Conservation (phyloP, 2,329 filamentous ascomycete species). For the Epichloe brachyelytri region DNA sequence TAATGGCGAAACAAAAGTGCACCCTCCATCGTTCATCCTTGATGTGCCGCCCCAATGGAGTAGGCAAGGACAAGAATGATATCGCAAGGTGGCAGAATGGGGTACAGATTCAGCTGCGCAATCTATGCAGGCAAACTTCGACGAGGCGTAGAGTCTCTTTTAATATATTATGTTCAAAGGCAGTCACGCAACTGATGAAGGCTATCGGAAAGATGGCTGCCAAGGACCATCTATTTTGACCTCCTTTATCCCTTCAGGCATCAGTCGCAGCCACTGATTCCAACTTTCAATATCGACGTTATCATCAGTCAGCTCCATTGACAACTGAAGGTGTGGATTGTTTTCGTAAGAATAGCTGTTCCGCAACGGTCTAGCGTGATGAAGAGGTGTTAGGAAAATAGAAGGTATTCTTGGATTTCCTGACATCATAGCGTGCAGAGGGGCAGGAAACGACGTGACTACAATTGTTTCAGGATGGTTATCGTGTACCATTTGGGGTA, state of each 20-base stretch:
- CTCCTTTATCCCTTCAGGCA: constrained; percentile 44
- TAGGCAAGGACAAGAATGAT: too few relatives aligned
- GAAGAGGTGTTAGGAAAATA: constrained; percentile 40
- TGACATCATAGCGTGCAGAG: constrained; percentile 42
- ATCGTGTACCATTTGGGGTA: constrained; percentile 40
- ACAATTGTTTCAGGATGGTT: constrained; percentile 33
- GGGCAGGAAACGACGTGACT: constrained; percentile 37
- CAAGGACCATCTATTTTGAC: constrained; percentile 42
- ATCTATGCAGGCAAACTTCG: too few relatives aligned
- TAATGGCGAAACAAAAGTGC: too few relatives aligned
- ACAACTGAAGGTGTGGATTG: constrained; percentile 36
- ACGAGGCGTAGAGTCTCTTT: too few relatives aligned
- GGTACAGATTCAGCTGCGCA: too few relatives aligned
- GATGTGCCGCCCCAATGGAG: too few relatives aligned
- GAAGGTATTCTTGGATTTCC: constrained; percentile 41
- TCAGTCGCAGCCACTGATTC: constrained; percentile 45
- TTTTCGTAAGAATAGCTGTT: constrained; percentile 28
- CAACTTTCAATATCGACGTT: constrained; percentile 39
- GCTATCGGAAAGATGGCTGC: constrained; percentile 14
- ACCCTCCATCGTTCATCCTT: too few relatives aligned
- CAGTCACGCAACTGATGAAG: background rate
- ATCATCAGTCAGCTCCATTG: constrained; percentile 37
- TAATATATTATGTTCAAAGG: too few relatives aligned
- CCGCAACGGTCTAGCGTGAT: constrained; percentile 26
- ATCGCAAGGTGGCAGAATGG: too few relatives aligned